phyloP scores from a whole-genome alignment of 768 basidiomycete genomes.

The Russula ochroleuca region DNA sequence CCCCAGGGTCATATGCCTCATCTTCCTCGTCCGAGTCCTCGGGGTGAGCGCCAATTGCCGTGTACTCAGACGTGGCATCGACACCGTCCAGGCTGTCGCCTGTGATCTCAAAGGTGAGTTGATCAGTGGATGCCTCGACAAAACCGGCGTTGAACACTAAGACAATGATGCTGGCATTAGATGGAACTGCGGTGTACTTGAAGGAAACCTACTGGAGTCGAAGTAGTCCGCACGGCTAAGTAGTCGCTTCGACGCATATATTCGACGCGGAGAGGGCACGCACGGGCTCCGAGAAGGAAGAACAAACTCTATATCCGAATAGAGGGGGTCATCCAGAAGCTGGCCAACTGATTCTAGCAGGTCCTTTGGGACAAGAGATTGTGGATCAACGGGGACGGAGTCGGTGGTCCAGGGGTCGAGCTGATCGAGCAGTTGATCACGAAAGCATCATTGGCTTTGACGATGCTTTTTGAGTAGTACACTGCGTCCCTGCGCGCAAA shows the following conservation, averaged over 20 bases:
- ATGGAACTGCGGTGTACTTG: neutral
- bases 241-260: slow-evolving; percentile 67
- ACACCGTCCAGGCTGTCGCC: slow-evolving; percentile 26
- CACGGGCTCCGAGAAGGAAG: slow-evolving; percentile 48
- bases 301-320: slow-evolving; percentile 81
- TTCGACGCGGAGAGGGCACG: slow-evolving; percentile 39
- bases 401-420: slow-evolving; percentile 54
- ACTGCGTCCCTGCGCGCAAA: slow-evolving; percentile 72
- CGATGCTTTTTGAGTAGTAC: slow-evolving; percentile 52
- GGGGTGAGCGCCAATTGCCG: slow-evolving; percentile 35
- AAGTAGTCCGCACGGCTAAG: slow-evolving; percentile 76
- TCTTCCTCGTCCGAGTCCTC: slow-evolving; percentile 55
- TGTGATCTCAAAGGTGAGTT: slow-evolving; percentile 30
- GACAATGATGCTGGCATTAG: slow-evolving; percentile 1
- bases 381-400: slow-evolving; percentile 42
- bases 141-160: slow-evolving; percentile 74
- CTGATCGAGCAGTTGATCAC: slow-evolving; percentile 76
- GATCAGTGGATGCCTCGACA: slow-evolving; percentile 47
- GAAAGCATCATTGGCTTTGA: slow-evolving; percentile 61
- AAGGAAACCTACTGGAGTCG: slow-evolving; percentile 46
- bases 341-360: slow-evolving; percentile 68
- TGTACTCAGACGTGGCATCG: slow-evolving; percentile 49
- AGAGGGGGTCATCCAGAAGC: slow-evolving; percentile 73
- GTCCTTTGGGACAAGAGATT: slow-evolving; percentile 58
- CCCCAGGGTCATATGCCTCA: slow-evolving; percentile 33